Conservation (phyloP, 1,284 basidiomycete genomes). For the Phylloboletellus chloephorus region DNA sequence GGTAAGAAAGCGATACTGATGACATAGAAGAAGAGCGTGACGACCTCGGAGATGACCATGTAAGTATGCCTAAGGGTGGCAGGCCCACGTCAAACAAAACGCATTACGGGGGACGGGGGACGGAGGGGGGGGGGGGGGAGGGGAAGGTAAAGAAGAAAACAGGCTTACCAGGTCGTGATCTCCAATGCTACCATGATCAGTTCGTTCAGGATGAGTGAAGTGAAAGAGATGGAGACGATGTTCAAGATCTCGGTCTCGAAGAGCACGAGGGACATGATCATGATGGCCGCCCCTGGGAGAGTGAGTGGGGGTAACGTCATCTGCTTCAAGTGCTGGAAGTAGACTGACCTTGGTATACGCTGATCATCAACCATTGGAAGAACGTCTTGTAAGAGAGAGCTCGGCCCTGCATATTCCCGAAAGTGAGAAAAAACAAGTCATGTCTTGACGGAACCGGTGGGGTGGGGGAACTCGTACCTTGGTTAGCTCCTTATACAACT, state of each 20-base stretch:
- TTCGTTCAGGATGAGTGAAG: slow-evolving; percentile 93
- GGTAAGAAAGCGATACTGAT: slow-evolving; percentile 92
- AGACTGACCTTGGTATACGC: slow-evolving; percentile 85
- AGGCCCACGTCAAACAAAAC: too few species aligned
- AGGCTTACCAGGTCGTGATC: slow-evolving; percentile 87
- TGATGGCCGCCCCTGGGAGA: slow-evolving; percentile 83
- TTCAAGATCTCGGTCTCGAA: slow-evolving; percentile 98
- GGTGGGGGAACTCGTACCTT: slow-evolving; percentile 54
- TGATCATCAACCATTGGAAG: slow-evolving; percentile 97
- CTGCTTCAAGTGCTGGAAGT: too few species aligned
- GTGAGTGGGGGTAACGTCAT: not conserved
- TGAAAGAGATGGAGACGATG: slow-evolving; percentile 98
- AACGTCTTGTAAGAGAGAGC: slow-evolving; percentile 95
- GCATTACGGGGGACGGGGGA: too few species aligned
- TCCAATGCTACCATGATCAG: slow-evolving; percentile 98
- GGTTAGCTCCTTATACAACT: slow-evolving; percentile 95
- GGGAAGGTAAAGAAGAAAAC: not conserved
- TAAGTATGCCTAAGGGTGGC: slow-evolving; percentile 95
- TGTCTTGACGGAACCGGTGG: not conserved
- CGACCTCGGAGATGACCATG: slow-evolving; percentile 92
- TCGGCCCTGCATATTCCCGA: slow-evolving; percentile 59
- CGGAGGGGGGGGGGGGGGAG: slow-evolving; percentile 12
- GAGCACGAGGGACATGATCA: slow-evolving; percentile 93
- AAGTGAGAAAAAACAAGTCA: slow-evolving; percentile 1
- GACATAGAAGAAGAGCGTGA: slow-evolving; percentile 85